Conservation (phyloP, 768 basidiomycete genomes). For the Porphyrellus cyaneotinctus region DNA sequence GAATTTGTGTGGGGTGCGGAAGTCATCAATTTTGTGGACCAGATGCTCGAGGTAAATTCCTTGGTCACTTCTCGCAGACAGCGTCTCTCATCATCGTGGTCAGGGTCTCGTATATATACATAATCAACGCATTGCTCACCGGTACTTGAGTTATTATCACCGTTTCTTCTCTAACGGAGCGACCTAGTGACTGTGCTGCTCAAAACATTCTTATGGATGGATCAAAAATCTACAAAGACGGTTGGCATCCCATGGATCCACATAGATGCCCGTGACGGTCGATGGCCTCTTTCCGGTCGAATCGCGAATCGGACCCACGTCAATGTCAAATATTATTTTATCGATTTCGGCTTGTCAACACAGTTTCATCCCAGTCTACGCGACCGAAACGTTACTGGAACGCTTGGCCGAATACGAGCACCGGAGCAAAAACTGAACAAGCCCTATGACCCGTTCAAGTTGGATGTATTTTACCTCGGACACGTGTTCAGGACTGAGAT, state of each 20-base stretch:
- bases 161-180: background rate
- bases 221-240: conserved; percentile 18
- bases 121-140: conserved; percentile 32
- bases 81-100: background rate
- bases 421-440: conserved; percentile 19
- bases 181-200: conserved; percentile 21
- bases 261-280: conserved; percentile 10
- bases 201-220: conserved; percentile 33
- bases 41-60: conserved; percentile 21
- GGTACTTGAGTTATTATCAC: conserved; percentile 16
- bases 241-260: conserved; percentile 24
- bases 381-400: background rate
- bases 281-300: conserved; percentile 12
- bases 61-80: background rate
- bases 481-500: conserved; percentile 6
- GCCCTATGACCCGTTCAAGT: conserved; percentile 30
- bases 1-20: conserved; percentile 23
- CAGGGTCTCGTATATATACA: conserved; percentile 37
- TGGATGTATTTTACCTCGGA: conserved; percentile 28
- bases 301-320: conserved; percentile 23
- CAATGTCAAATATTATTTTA: conserved; percentile 31
- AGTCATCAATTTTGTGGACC: conserved; percentile 24
- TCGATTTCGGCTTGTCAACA: conserved; percentile 35
- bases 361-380: conserved; percentile 18
- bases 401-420: conserved; percentile 12